Evolutionary conservation across 2,329 filamentous ascomycete species (phyloP), one percentile per base, ranked within the genome.

Genomic region (Nothomitra cinnamomea): DNA sequence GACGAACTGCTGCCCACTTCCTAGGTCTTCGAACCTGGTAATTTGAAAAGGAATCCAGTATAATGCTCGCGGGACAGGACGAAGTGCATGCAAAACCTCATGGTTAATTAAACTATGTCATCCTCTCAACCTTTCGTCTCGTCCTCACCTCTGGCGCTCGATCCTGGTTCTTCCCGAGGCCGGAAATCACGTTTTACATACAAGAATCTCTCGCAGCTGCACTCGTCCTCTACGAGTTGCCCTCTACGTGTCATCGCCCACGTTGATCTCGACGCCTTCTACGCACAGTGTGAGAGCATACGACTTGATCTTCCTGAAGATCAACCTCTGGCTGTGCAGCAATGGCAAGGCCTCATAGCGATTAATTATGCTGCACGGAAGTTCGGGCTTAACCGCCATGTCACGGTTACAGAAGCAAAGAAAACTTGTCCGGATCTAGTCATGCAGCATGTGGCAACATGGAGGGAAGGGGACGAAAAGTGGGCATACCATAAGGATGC

Each of bases 191-290:
- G 75, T 55, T 96, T 92, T 69, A 95, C 87, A 2, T 87, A 85
- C 65, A 85, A 85, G 56, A 82, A 96, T 53, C 75, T 96, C 15
- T 74, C 79, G 35, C 82, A 89, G 58, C 77, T 96, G 55, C 78
- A 82, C 5, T 75, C 80, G 8, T 87, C 77, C 59, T 80, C 79
- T 35, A 74, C 82, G 0, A 79, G 80, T 7, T 87, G 80, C 51
- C 90, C 90, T 1, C 74, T 98, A 36, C 82, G 92, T 47, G 85
- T 94, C 25, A 80, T 95, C 60, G 87, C 87, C 5, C 89, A 95
- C 66, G 80, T 96, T 58, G 92, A 98, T 63, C 80, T 98, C 56
- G 92, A 98, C 76, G 90, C 90, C 40, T 98, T 98, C 69, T 98
- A 98, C 66, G 85, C 85, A 2, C 92, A 98, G 71, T 95, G 88